Evolutionary conservation across 345 rosid genomes (phyloP).

Genomic region (Psidium friedrichsthalianum): DNA sequence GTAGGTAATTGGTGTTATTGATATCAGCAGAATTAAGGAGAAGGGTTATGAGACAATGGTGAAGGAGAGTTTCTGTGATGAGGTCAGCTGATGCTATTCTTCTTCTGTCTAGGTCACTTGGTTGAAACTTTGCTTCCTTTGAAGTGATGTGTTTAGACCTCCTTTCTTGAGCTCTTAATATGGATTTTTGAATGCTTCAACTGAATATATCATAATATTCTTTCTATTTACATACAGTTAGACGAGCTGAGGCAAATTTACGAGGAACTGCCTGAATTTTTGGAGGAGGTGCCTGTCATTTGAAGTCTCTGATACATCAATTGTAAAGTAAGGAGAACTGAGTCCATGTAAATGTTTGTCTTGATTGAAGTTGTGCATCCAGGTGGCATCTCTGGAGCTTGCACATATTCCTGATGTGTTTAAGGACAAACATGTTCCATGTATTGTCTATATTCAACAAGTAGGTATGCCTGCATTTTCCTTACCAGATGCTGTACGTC

Average conservation of each 20-base stretch:
- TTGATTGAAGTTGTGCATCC: slow-evolving; percentile 11
- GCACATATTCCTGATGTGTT: slow-evolving; percentile 48
- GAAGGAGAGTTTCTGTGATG: slow-evolving; percentile 84
- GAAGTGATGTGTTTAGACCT: background rate
- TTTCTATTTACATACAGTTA: slow-evolving; percentile 23
- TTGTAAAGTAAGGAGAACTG: background rate
- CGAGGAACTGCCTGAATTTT: slow-evolving; percentile 84
- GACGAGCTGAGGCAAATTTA: slow-evolving; percentile 94
- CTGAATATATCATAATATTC: background rate
- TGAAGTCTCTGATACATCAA: slow-evolving; percentile 1
- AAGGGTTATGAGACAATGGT: slow-evolving; percentile 79
- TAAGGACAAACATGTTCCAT: slow-evolving; percentile 44
- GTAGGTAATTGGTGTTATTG: slow-evolving; percentile 88
- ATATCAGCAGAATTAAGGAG: slow-evolving; percentile 71
- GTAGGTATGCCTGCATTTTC: slow-evolving; percentile 55
- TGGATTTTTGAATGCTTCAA: background rate
- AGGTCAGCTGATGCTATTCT: slow-evolving; percentile 34
- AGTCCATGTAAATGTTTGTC: background rate
- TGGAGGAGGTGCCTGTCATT: slow-evolving; percentile 55
- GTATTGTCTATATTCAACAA: slow-evolving; percentile 73
- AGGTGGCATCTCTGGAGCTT: slow-evolving; percentile 75
- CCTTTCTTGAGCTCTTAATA: background rate
- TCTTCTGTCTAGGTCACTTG: background rate
- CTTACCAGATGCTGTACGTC: background rate
- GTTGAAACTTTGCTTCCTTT: background rate